A percentile compares a stretch with the other conserved stretches of the same genome.
These are phyloP conservation scores for Phytophthora sp. DNA, from an alignment of 352 stramenopile species.

Conservation along the genomic window DNA sequence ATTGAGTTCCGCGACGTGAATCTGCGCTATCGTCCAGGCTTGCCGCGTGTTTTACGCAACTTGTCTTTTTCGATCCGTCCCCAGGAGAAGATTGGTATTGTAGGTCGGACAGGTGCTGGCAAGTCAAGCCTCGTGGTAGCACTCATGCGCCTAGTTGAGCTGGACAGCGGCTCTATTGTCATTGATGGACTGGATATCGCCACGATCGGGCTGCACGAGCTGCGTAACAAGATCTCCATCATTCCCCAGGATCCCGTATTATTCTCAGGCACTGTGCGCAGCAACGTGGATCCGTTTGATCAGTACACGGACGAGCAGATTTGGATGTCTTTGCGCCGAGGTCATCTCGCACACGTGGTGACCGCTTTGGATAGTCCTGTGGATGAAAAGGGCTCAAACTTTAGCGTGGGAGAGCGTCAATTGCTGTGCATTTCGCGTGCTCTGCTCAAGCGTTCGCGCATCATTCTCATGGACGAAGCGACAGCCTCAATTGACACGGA, in stretches of 20 bases:
- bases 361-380: conserved; percentile 51
- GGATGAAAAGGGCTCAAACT: conserved; percentile 95
- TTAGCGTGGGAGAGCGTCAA: conserved; percentile 95
- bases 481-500: conserved; percentile 92
- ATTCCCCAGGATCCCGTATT: conserved; percentile 96
- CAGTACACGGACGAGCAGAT: conserved; percentile 90
- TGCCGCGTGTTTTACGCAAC: conserved; percentile 65
- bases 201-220: conserved; percentile 55
- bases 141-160: conserved; percentile 91
- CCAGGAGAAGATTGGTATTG: conserved; percentile 88
- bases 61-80: conserved; percentile 83
- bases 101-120: conserved; percentile 86
- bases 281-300: conserved; percentile 93
- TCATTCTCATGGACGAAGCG: conserved; percentile 99
- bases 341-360: conserved; percentile 78
- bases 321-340: conserved; percentile 79
- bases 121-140: conserved; percentile 92
- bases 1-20: conserved; percentile 90
- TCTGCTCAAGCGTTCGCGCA: conserved; percentile 89
- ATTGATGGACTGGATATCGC: conserved; percentile 74
- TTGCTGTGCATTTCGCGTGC: conserved; percentile 96
- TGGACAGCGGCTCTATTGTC: conserved; percentile 67
- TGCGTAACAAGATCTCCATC: conserved; percentile 79
- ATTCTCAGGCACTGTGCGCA: conserved; percentile 93
- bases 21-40: conserved; percentile 86